Conservation (phyloP, 139 green algal species). For the Astrephomene gubernaculifera region DNA sequence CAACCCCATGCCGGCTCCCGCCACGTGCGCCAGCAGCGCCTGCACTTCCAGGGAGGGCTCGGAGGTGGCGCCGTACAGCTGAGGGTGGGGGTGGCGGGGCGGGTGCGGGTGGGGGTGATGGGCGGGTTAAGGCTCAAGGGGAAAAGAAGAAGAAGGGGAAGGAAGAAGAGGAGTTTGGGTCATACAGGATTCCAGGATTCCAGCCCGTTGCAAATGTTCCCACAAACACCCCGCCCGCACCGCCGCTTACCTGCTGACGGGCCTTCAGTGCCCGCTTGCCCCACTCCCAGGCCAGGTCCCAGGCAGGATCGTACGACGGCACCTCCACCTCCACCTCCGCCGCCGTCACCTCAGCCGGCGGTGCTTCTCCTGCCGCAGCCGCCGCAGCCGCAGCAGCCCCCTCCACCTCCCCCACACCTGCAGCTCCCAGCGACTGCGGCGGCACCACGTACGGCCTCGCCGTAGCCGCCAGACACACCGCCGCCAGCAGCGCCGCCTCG, state of each 20-base stretch:
- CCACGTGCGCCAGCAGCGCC: slow-evolving; percentile 26
- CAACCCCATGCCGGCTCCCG: neutral
- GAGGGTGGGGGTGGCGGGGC: no score
- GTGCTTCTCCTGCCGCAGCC: neutral
- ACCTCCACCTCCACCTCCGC: neutral
- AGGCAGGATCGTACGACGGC: neutral
- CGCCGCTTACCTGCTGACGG: neutral
- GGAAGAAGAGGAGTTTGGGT: no score
- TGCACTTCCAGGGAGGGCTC: slow-evolving; percentile 7
- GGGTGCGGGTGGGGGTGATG: no score
- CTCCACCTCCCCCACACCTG: neutral
- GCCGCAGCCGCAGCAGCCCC: neutral
- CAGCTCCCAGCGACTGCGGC: neutral
- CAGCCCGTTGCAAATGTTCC: no score
- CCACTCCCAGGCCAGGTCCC: slow-evolving; percentile 3
- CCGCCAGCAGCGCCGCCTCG: slow-evolving; percentile 23
- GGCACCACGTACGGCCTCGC: neutral
- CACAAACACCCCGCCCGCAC: no score
- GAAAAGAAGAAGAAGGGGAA: no score
- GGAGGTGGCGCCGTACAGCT: slow-evolving; percentile 13
- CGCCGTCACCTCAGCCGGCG: neutral
- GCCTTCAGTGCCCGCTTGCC: neutral
- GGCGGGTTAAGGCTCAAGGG: no score
- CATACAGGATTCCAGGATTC: no score
- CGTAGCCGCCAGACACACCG: slow-evolving; percentile 1